Evolutionary conservation across 2,329 filamentous ascomycete species (phyloP).

Genomic region (Cladobotryum mycophilum): DNA sequence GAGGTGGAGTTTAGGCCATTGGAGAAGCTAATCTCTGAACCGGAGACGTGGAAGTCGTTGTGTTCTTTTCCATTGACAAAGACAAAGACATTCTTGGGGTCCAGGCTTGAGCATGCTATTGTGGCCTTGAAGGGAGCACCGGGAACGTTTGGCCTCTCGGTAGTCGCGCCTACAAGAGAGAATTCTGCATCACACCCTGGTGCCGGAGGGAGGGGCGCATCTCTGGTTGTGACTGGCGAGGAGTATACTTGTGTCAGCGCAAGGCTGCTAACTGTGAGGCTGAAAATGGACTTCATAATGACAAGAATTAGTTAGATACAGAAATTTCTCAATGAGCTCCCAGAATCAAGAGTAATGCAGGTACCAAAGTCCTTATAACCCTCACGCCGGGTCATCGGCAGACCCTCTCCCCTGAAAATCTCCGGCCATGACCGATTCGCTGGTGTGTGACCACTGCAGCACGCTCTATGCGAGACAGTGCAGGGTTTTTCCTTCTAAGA

Average conservation of each 20-base stretch:
- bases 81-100: constrained; percentile 1
- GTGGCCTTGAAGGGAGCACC: constrained; percentile 3
- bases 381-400: too few relatives aligned
- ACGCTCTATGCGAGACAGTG: too few relatives aligned
- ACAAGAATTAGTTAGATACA: neutral
- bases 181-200: constrained; percentile 3
- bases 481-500: too few relatives aligned
- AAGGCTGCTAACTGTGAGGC: neutral
- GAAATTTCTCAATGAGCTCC: neutral
- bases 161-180: constrained; percentile 4
- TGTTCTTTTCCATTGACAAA: constrained; percentile 8
- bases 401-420: too few relatives aligned
- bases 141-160: neutral
- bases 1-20: constrained; percentile 3
- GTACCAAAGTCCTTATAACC: too few relatives aligned
- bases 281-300: neutral
- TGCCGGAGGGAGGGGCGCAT: neutral
- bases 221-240: neutral
- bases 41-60: constrained; percentile 1
- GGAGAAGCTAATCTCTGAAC: neutral
- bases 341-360: too few relatives aligned
- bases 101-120: constrained; percentile 6
- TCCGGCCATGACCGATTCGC: too few relatives aligned
- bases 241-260: neutral
- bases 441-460: too few relatives aligned